A percentile compares a stretch with the other conserved stretches of the same genome.
Evolutionary conservation across 305 asterid species (phyloP).

Genomic region (Solanum chacoense): DNA sequence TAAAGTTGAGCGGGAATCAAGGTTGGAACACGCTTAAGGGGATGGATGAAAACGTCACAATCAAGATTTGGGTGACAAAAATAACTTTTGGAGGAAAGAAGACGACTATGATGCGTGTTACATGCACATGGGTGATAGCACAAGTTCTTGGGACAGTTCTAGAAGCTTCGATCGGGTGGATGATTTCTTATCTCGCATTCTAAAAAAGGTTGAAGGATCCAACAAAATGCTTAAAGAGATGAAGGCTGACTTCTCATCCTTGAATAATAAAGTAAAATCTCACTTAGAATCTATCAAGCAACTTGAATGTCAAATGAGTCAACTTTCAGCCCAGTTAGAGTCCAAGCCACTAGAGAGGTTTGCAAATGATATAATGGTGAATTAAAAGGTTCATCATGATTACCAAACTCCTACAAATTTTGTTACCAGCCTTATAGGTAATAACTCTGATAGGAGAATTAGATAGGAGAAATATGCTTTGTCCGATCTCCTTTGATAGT

Average conservation of each 20-base stretch:
- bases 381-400: no score
- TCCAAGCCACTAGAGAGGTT: not conserved
- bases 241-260: not conserved
- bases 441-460: no score
- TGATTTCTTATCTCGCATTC: not conserved
- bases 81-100: not conserved
- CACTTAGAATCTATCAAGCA: not conserved
- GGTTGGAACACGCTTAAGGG: not conserved
- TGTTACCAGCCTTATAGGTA: no score
- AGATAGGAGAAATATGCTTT: no score
- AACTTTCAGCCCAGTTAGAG: not conserved
- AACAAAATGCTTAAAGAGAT: not conserved
- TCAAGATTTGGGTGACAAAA: not conserved
- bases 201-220: not conserved
- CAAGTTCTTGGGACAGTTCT: not conserved
- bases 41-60: not conserved
- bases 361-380: not conserved
- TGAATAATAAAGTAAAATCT: not conserved
- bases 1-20: no score
- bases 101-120: not conserved
- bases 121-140: not conserved
- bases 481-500: no score
- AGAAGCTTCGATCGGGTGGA: not conserved
- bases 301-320: not conserved
- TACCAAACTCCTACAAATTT: no score